phyloP scores from a whole-genome alignment of 2,329 filamentous ascomycete species.

The Dryadomyces quercivorus region DNA sequence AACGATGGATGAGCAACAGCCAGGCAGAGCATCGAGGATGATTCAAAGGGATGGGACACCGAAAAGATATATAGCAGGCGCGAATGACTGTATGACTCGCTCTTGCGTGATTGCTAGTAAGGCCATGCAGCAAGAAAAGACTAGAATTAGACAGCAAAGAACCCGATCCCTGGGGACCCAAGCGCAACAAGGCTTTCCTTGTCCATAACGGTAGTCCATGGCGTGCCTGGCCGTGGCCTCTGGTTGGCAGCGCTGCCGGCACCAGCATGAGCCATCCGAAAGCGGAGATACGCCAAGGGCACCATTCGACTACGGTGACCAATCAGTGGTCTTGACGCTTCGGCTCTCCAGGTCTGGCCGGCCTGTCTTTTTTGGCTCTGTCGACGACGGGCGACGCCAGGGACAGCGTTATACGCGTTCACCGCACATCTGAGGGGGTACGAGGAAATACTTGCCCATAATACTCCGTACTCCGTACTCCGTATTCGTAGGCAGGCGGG shows the following conservation, averaged over 20 bases:
- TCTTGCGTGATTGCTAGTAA: constrained; percentile 3
- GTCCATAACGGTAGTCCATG: background rate
- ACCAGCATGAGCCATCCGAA: background rate
- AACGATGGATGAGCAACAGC: background rate
- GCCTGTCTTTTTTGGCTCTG: background rate
- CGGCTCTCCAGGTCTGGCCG: no score
- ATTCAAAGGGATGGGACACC: background rate
- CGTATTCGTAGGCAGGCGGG: background rate
- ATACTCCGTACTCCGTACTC: background rate
- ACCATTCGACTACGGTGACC: background rate
- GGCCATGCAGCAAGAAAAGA: background rate
- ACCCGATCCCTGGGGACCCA: background rate
- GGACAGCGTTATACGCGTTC: background rate
- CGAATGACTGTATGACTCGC: background rate
- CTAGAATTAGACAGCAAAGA: background rate
- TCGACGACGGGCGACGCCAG: no score
- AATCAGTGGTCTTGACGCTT: background rate
- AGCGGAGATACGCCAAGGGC: constrained; percentile 2
- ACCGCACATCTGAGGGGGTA: background rate
- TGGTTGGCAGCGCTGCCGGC: background rate
- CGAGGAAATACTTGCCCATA: background rate
- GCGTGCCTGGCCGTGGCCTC: background rate
- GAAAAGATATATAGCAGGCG: background rate
- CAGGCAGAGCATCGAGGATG: background rate
- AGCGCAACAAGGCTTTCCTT: background rate